Base-by-base conservation (phyloP, 1,284 basidiomycete genomes). In the Ganoderma boninense region DNA sequence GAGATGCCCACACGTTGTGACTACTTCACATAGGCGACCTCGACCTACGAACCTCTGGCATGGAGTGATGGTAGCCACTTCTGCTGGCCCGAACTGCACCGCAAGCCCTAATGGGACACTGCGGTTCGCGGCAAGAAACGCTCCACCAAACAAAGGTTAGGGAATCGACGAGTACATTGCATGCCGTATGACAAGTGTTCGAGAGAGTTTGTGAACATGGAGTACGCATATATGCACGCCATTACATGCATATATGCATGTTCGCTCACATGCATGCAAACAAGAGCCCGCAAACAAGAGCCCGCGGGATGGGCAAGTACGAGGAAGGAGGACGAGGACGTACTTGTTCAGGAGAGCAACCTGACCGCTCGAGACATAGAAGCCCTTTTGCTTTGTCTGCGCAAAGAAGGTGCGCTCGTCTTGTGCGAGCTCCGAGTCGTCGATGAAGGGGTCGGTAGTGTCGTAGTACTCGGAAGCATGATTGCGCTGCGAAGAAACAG, bases 361-460 rank as follows among this genome's bases (percentile, higher is more conserved):
- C 72, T 94, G 90, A 0, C 96, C 96, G 35, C 88, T 88, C 16
- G 93, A 94, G 26, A 98, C 96, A 77, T 97, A 98, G 84, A 97
- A 98, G 0, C 97, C 97, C 76, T 95, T 92, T 76, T 97, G 94
- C 81, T 95, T 96, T 2, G 97, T 97, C 81, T 96, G 92, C n/a
- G 94, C 95, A 77, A 96, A 95, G 82, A 91, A 95, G 2, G 94
- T 96, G 1, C 96, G 92, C 78, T 97, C 92, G 82, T 98, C 97
- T 56, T 97, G 85, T 26, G 90, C 91, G 67, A 98, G 87, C 79
- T 99, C 97, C 0, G 96, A 96, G 82, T 99, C 97, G 85, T 99
- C 97, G 78, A 99, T 98, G 83, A 99, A 99, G 0, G 95, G 94
- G 82, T 99, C 97, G 1, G 88, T 86, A 23, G 92, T 86, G 82